Evolutionary conservation across 306 rosid genomes (phyloP).

Genomic region (Quercus alba): DNA sequence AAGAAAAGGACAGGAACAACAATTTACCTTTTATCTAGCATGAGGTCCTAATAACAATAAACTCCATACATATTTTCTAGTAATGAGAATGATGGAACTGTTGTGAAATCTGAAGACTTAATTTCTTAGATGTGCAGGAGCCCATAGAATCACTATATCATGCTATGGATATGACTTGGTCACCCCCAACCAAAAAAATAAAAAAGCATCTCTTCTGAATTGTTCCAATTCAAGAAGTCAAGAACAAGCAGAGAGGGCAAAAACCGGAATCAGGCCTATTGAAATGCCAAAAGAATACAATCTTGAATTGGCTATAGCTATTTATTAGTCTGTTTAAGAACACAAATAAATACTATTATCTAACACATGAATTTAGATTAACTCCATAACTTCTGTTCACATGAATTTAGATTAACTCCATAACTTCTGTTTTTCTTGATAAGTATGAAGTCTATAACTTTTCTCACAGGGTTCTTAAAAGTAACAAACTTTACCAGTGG

Average conservation of each 20-base stretch:
- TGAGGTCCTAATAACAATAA: background rate
- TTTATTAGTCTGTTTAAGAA: background rate
- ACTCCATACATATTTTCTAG: background rate
- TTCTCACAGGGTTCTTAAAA: background rate
- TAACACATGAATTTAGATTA: background rate
- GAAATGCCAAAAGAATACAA: background rate
- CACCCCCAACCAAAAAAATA: too few relatives aligned
- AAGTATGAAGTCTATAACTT: background rate
- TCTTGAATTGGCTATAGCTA: background rate
- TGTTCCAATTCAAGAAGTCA: background rate
- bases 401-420: background rate
- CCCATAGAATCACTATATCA: background rate
- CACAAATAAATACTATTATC: background rate
- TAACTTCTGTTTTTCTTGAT: too few relatives aligned
- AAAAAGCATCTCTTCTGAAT: background rate
- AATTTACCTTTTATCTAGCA: conserved; percentile 2
- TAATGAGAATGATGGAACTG: background rate
- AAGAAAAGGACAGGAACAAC: conserved; percentile 12
- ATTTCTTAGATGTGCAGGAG: background rate
- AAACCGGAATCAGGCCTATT: background rate
- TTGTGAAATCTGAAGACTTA: background rate
- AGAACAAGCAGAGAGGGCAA: background rate
- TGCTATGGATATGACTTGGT: background rate
- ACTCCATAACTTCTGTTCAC: too few relatives aligned
- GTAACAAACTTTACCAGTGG: background rate